Evolutionary conservation across 805 yeast species (phyloP).

Genomic region (Metschnikowia continentalis): DNA sequence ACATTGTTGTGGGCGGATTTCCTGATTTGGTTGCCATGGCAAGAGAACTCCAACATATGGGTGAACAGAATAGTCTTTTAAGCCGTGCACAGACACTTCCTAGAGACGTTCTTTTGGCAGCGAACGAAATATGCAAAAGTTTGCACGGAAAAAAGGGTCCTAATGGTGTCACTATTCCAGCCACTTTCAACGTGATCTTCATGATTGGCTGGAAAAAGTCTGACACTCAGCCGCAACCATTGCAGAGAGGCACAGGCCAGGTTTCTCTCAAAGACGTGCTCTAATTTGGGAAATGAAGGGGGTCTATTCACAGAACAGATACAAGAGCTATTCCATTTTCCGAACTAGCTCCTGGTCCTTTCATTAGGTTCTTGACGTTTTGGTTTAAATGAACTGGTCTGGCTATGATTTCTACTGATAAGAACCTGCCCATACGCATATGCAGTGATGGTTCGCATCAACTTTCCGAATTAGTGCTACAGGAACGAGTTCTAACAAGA

Average conservation of each 20-base stretch:
- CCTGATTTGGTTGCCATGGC: conserved; percentile 67
- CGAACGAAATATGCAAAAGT: conserved; percentile 67
- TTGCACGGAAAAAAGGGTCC: conserved; percentile 64
- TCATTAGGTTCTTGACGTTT: too few relatives aligned
- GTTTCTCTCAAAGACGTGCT: conserved; percentile 64
- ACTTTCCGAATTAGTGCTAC: too few relatives aligned
- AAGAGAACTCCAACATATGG: conserved; percentile 75
- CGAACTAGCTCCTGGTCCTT: not conserved
- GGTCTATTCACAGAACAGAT: not conserved
- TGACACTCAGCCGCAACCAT: conserved; percentile 64
- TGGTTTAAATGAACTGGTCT: too few relatives aligned
- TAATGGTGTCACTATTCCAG: conserved; percentile 56
- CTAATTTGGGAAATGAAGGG: conserved; percentile 3
- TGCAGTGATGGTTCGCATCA: too few relatives aligned
- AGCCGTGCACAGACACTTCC: conserved; percentile 38
- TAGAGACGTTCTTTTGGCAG: conserved; percentile 66
- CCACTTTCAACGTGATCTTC: conserved; percentile 71
- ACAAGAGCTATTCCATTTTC: not conserved
- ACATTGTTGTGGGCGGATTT: conserved; percentile 67
- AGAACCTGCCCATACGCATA: too few relatives aligned
- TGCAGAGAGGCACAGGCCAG: conserved; percentile 68
- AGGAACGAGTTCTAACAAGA: too few relatives aligned
- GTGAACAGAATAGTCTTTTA: conserved; percentile 73
- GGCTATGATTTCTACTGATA: too few relatives aligned
- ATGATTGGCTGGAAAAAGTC: conserved; percentile 90